phyloP scores from a whole-genome alignment of 805 yeast species.

The Ogataea wickerhamii region DNA sequence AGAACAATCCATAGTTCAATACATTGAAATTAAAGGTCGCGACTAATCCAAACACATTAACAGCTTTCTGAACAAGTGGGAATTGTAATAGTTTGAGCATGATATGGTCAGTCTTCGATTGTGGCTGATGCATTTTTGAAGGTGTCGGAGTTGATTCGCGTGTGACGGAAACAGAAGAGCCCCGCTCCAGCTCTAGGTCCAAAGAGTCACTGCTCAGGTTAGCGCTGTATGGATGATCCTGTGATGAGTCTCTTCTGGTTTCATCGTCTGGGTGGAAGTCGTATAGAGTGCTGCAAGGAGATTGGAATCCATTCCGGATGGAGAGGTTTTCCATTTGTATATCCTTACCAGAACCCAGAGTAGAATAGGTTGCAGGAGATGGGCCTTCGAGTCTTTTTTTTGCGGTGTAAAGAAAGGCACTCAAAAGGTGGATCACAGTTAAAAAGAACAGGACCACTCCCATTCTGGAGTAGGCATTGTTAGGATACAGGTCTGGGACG shows the following conservation, averaged over 20 bases:
- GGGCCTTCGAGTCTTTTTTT: conserved; percentile 38
- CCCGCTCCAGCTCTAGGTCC: conserved; percentile 19
- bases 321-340: conserved; percentile 28
- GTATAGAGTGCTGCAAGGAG: conserved; percentile 37
- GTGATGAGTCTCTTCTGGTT: conserved; percentile 3
- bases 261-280: conserved; percentile 26
- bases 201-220: conserved; percentile 20
- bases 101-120: conserved; percentile 31
- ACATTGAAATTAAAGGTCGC: conserved; percentile 42
- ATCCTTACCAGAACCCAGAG: conserved; percentile 14
- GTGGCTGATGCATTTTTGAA: background rate
- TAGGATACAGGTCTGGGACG: conserved; percentile 70
- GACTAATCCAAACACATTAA: conserved; percentile 23
- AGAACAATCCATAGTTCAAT: conserved; percentile 63
- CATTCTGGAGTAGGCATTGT: conserved; percentile 68
- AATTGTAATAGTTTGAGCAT: conserved; percentile 35
- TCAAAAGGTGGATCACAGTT: conserved; percentile 48
- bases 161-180: conserved; percentile 4
- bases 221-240: background rate
- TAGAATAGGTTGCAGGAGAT: conserved; percentile 9
- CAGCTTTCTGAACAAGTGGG: conserved; percentile 15
- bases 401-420: conserved; percentile 49
- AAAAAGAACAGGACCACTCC: conserved; percentile 55
- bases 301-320: conserved; percentile 15
- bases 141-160: background rate